Evolutionary conservation across 306 rosid genomes (phyloP).

Genomic region (Casuarina cunninghamiana): DNA sequence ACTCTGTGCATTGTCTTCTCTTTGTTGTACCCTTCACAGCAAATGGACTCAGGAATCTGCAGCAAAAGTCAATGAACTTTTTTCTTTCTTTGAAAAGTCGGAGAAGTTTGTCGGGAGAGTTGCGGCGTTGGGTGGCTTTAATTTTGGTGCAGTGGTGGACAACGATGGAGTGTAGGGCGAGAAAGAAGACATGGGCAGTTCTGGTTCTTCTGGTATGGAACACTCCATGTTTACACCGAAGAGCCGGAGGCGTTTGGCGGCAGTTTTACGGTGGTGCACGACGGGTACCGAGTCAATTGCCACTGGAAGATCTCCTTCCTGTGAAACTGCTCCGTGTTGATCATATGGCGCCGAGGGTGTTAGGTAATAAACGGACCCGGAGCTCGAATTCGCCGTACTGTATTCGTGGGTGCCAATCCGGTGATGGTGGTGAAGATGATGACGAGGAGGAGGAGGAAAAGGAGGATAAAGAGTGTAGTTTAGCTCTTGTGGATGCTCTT

Average conservation of each 20-base stretch:
- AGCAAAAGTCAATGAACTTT: slow-evolving; percentile 56
- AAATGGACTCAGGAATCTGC: slow-evolving; percentile 56
- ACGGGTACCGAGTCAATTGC: slow-evolving; percentile 53
- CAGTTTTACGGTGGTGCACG: slow-evolving; percentile 24
- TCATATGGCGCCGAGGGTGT: slow-evolving; percentile 31
- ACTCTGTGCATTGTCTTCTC: slow-evolving; percentile 25
- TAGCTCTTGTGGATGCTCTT: slow-evolving; percentile 35
- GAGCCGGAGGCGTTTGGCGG: slow-evolving; percentile 48
- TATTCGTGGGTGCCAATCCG: slow-evolving; percentile 15
- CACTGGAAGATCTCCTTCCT: slow-evolving; percentile 29
- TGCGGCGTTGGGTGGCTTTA: slow-evolving; percentile 41
- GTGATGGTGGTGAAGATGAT: slow-evolving; percentile 19
- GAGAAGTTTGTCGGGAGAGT: slow-evolving; percentile 35
- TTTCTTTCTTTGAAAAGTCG: slow-evolving; percentile 51
- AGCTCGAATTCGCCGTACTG: slow-evolving; percentile 29
- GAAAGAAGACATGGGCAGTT: slow-evolving; percentile 22
- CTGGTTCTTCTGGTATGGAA: slow-evolving; percentile 40
- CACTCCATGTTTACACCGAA: slow-evolving; percentile 92
- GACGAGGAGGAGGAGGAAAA: slow-evolving; percentile 17
- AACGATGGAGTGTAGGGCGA: slow-evolving; percentile 23
- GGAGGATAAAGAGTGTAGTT: slow-evolving; percentile 11
- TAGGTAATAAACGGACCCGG: slow-evolving; percentile 32
- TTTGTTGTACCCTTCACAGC: slow-evolving; percentile 1
- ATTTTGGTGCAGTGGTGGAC: slow-evolving; percentile 35
- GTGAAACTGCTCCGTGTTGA: slow-evolving; percentile 30